Base-by-base conservation (phyloP, 371 early-diverging fungal genomes). In the Mucor circinelloides region DNA sequence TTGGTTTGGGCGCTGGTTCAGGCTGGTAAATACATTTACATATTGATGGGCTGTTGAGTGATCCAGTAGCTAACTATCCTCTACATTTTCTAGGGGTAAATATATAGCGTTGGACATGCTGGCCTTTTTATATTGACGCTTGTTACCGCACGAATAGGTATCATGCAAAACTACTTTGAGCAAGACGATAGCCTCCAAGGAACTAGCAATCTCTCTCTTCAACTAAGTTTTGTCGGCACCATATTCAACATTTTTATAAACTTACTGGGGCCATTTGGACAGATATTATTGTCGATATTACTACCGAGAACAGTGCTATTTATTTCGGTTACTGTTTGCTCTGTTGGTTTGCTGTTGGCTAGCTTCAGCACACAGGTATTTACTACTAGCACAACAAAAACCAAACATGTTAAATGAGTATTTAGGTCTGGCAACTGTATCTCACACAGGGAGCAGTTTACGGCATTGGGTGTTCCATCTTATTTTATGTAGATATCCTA, bases 401-500 rank as follows among this genome's bases (percentile, higher is more conserved):
- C n/a, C n/a, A n/a, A n/a, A n/a, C 21, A 25, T 12, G 23, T 50
- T 46, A 46, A 46, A 36, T 1, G 36, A 10, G 12, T 13, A 36
- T 36, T 2, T 64, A 78, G 78, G 68, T 75, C 7, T 78, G 75
- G 78, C 78, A 78, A 32, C 56, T 78, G 9, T 78, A 72, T 19
- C 38, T 78, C 19, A 73, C 75, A n/a, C 73, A 73, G 32, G 78
- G 78, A 27, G 69, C 67, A 9, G 10, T 78, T 19, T 75, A 78
- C 27, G 77, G 77, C 0, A 36, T 85, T 0, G 92, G 92, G 15
- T 87, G 84, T 0, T 70, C 75, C 9, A 70, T 75, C 23, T 64
- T 78, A 52, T 78, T 66, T 50, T 75, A 71, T 34, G 78, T 74
- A 70, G 60, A 32, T 28, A 15, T 27, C 25, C 8, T 15, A 58